Conservation (phyloP, 2,329 filamentous ascomycete species). For the Apiospora marii region DNA sequence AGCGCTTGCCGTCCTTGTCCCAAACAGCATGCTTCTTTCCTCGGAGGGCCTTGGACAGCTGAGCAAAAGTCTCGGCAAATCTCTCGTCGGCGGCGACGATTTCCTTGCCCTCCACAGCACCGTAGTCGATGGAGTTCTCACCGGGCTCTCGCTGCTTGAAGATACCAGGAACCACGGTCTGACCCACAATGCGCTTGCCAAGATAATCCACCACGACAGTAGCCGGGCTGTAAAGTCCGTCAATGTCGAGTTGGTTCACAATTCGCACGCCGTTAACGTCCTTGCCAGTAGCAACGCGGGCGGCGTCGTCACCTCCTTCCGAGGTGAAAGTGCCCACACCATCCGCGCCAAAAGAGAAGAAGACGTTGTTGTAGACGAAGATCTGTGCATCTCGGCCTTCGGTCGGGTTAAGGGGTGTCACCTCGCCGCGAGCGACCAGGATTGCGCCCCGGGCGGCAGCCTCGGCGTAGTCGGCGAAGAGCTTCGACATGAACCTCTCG, state of each 20-base stretch:
- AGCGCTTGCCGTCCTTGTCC: conserved; percentile 93
- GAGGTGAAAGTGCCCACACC: conserved; percentile 96
- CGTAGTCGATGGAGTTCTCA: conserved; percentile 99
- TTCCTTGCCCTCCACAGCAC: conserved; percentile 96
- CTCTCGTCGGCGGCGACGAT: conserved; percentile 89
- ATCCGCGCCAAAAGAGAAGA: conserved; percentile 98
- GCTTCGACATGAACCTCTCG: conserved; percentile 90
- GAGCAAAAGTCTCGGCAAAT: conserved; percentile 84
- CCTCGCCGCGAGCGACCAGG: conserved; percentile 89
- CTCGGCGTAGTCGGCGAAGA: conserved; percentile 98
- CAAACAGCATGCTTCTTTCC: conserved; percentile 96
- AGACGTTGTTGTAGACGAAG: conserved; percentile 99
- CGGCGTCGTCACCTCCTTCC: conserved; percentile 96
- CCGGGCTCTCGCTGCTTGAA: conserved; percentile 98
- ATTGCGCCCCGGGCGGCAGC: conserved; percentile 92
- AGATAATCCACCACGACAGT: conserved; percentile 97
- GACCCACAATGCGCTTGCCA: conserved; percentile 94
- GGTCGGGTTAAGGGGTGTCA: conserved; percentile 92
- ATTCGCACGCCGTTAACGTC: conserved; percentile 93
- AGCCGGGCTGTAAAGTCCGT: conserved; percentile 91
- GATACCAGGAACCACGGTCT: conserved; percentile 98
- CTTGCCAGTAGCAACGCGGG: conserved; percentile 93
- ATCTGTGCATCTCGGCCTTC: conserved; percentile 94
- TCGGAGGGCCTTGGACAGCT: conserved; percentile 87
- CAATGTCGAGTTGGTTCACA: conserved; percentile 96